Base-by-base conservation (phyloP, 768 basidiomycete species). In the Fomitopsis serialis region DNA sequence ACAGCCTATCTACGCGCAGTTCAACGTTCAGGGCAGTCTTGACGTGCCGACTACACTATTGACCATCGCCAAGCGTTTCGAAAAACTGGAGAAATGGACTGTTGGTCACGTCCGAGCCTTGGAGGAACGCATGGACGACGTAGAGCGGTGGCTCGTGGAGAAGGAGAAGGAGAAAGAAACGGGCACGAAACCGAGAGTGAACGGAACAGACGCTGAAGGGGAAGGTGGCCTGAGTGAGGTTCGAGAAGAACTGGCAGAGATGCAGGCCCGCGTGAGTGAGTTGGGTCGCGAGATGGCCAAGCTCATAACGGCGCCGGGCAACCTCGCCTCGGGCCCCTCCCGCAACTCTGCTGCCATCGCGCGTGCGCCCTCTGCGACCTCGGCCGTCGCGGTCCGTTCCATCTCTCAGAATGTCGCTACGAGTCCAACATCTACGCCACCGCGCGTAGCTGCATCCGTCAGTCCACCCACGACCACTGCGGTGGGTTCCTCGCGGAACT, bases 111-210 rank as follows among this genome's bases (percentile, higher is more conserved):
- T 92, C 2, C 83, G 91, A 50, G 91, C 91, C 1, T 71, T 93
- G n/a, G 91, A 93, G 59, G 91, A 92, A 19, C 80, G 91, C 29
- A 93, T 93, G 90, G 82, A 84, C 55, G 91, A 93, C 53, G 91
- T 93, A n/a, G 91, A 93, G 64, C 77, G 84, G 43, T 93, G 89
- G 88, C 74, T 92, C 9, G 90, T 92, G 5, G 89, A 91, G 56
- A 90, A 87, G 64, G 89, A 92, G 70, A 82, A 76, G 54, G 83
- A 85, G 61, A 82, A 79, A 54, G 80, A 79, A 34, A 58, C 23
- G 7, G 59, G 52, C 25, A 42, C 27, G 2, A 49, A 58, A 22
- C 50, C 44, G 19, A 27, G 25, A 15, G 22, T 57, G 36, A 34
- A 52, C 53, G n/a, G 64, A 61, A 17, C 13, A 17, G 15, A 4